Conservation (phyloP, 371 early-diverging fungal genomes). For the Lichtheimia hyalospora region DNA sequence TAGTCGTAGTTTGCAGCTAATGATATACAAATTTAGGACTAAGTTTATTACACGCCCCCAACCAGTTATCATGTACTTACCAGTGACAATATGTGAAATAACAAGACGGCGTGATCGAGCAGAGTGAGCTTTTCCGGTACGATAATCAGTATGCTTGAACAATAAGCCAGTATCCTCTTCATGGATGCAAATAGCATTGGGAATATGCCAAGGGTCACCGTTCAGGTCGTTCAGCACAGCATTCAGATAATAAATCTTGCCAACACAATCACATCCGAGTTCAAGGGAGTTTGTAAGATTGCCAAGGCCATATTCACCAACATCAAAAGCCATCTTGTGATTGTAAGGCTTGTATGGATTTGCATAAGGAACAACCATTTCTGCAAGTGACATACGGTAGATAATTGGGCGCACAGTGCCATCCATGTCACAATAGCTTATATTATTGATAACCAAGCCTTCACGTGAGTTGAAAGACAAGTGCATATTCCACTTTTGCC, state of each 20-base stretch:
- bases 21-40: neutral
- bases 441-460: constrained; percentile 45
- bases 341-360: constrained; percentile 44
- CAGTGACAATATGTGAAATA: constrained; percentile 51
- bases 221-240: constrained; percentile 33
- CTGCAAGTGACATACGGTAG: constrained; percentile 42
- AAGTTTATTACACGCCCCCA: too few relatives aligned
- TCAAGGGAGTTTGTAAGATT: constrained; percentile 38
- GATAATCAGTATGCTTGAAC: constrained; percentile 52
- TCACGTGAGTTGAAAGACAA: constrained; percentile 52
- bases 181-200: constrained; percentile 52
- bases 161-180: constrained; percentile 52
- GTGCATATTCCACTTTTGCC: constrained; percentile 54
- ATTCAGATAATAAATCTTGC: constrained; percentile 51
- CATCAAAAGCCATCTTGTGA: constrained; percentile 52
- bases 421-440: constrained; percentile 44
- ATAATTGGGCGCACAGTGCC: constrained; percentile 35
- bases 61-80: constrained; percentile 18
- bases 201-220: constrained; percentile 40
- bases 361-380: constrained; percentile 56
- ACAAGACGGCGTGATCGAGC: constrained; percentile 49
- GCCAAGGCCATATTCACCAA: constrained; percentile 52
- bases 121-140: constrained; percentile 38
- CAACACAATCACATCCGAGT: constrained; percentile 52
- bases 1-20: constrained; percentile 53